phyloP scores from a whole-genome alignment of 2,329 filamentous ascomycete genomes.

The Dactylellina sp. region DNA sequence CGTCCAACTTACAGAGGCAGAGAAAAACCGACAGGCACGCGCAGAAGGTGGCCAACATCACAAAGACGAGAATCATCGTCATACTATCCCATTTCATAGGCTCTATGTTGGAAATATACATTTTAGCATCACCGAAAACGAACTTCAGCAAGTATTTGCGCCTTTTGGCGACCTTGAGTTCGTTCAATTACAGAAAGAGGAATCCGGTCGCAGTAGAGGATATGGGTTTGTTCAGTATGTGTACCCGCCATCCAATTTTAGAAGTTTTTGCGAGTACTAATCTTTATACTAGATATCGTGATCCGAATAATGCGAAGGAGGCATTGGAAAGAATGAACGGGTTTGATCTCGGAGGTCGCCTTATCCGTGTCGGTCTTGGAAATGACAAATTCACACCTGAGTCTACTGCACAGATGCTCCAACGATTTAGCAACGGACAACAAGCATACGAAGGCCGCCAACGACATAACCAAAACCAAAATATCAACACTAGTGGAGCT shows the following conservation, averaged over 20 bases:
- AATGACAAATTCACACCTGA: constrained; percentile 99
- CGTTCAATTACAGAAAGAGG: constrained; percentile 96
- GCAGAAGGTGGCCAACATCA: constrained; percentile 57
- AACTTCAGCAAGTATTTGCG: constrained; percentile 95
- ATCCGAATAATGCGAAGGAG: constrained; percentile 90
- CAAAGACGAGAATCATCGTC: constrained; percentile 48
- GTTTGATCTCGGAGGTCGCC: constrained; percentile 95
- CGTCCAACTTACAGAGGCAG: constrained; percentile 96
- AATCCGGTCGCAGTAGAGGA: constrained; percentile 86
- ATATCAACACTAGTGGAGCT: constrained; percentile 78
- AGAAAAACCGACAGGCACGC: constrained; percentile 97
- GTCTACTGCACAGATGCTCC: constrained; percentile 89
- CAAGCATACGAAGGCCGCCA: constrained; percentile 78
- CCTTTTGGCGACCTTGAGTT: constrained; percentile 98
- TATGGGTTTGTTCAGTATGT: constrained; percentile 99
- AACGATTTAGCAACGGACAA: constrained; percentile 85
- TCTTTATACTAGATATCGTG: constrained; percentile 77
- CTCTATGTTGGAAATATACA: constrained; percentile 99
- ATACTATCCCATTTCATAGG: constrained; percentile 86
- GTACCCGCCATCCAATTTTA: background rate
- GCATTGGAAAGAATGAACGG: constrained; percentile 99
- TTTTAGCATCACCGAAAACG: constrained; percentile 97
- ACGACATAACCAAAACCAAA: constrained; percentile 68
- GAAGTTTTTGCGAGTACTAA: constrained; percentile 6
- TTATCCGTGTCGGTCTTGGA: constrained; percentile 97